Evolutionary conservation across 352 stramenopile species (phyloP), one percentile per base, ranked within the genome.

Genomic region (Phytophthora pluvialis): DNA sequence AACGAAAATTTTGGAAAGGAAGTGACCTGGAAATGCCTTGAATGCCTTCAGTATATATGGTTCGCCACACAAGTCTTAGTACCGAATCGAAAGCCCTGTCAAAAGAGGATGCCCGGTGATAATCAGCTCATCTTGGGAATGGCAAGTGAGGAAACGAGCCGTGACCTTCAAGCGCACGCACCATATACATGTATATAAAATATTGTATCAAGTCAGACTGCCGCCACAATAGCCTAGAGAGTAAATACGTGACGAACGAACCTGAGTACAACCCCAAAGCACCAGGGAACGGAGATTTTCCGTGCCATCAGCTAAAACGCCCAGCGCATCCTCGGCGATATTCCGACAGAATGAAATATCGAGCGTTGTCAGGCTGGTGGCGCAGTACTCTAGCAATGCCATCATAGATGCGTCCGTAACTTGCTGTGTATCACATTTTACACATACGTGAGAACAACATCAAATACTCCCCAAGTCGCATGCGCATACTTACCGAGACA

Each of bases 281-380:
- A 86, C 75, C 2, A 94, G 43, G 0, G 67, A 80, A 40, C 44
- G 62, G 12, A 94, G 60, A 1, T 73, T 77, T 8, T 85, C 70
- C 9, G 71, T 69, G 3, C 65, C 47, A 54, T 91, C 83, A 0
- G 70, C 80, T 43, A 91, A 88, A 33, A 83, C 63, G 1, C 86
- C 86, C 5, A 94, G 60, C 7, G 75, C 81, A 35, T 93, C 81
- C 52, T 94, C 86, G 0, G 76, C 74, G 11, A 94, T 78, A 16
- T 82, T 82, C 12, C 86, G 75, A 32, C 84, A 93, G 45, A 94
- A 94, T 4, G 86, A 94, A 29, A 94, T 80, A 63, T 94, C 83
- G 15, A 94, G 72, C 8, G 55, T 76, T 3, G 55, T 51, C 2
- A 94, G 43, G 29, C 57, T 83, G 7, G 64, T 67, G 6, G 65